These are phyloP conservation scores for Pyrus bretschneideri DNA, from an alignment of 306 rosid species.

Conservation along the genomic window DNA sequence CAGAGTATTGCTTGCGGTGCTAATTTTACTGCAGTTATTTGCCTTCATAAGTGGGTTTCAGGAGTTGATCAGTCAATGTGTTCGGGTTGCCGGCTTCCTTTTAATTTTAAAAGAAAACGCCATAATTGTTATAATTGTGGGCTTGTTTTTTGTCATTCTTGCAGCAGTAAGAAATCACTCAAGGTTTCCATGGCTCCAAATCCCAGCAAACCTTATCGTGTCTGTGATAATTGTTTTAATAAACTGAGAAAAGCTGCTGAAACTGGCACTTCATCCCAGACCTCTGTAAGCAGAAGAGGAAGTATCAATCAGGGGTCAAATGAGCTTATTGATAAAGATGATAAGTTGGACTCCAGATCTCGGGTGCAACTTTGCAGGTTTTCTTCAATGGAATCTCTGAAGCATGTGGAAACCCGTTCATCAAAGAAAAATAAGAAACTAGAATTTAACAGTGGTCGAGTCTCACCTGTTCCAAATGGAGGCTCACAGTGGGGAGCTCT, in stretches of 20 bases:
- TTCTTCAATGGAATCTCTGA: conserved; percentile 76
- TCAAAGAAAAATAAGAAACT: conserved; percentile 93
- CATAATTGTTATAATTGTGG: conserved; percentile 98
- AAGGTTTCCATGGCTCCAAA: conserved; percentile 99
- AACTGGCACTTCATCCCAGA: conserved; percentile 67
- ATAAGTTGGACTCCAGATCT: conserved; percentile 72
- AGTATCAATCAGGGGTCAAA: conserved; percentile 66
- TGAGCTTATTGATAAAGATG: conserved; percentile 70
- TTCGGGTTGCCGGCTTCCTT: conserved; percentile 92
- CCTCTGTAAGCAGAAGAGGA: conserved; percentile 90
- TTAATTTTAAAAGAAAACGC: conserved; percentile 94
- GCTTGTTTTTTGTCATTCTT: conserved; percentile 95
- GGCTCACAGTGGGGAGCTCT: conserved; percentile 91
- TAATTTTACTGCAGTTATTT: conserved; percentile 89
- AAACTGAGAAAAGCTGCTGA: conserved; percentile 76
- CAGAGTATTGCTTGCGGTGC: conserved; percentile 93
- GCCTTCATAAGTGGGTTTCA: conserved; percentile 99
- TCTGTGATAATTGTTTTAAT: conserved; percentile 85
- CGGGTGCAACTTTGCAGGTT: conserved; percentile 67
- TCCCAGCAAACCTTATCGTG: conserved; percentile 96
- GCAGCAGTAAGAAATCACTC: conserved; percentile 92
- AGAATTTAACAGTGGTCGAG: conserved; percentile 95
- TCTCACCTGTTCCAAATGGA: conserved; percentile 89
- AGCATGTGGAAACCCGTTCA: conserved; percentile 76
- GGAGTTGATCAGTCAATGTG: conserved; percentile 99